phyloP scores from a whole-genome alignment of 176 grass and related monocot genomes.

The Phyllostachys edulis region DNA sequence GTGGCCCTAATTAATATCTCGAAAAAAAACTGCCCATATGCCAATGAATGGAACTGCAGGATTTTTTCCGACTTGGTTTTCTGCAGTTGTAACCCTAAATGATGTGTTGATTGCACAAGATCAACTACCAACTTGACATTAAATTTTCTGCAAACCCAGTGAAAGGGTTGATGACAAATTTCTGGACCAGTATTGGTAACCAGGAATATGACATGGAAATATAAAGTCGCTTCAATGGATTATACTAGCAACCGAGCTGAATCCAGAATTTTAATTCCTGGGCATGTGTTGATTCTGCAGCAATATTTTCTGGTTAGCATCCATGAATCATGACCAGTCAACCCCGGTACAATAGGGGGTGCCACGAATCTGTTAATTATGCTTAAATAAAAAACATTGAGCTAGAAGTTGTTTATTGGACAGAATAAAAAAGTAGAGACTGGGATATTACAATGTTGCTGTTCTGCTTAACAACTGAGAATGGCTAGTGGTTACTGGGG shows the following conservation, averaged over 20 bases:
- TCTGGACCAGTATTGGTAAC: background rate
- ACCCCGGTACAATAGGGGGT: too few relatives aligned
- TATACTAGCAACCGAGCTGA: background rate
- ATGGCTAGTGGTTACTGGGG: background rate
- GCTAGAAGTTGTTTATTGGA: background rate
- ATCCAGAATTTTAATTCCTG: background rate
- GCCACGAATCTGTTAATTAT: background rate
- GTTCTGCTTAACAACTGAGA: background rate
- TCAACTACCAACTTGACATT: background rate
- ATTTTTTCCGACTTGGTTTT: background rate
- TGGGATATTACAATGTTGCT: background rate
- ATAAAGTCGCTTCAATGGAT: background rate
- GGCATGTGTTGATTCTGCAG: background rate
- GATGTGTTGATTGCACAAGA: conserved; percentile 5
- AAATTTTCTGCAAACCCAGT: background rate
- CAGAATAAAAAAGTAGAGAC: background rate
- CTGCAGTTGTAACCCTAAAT: background rate
- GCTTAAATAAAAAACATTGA: background rate
- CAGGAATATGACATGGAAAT: conserved; percentile 18
- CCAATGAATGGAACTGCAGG: background rate
- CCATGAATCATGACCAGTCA: too few relatives aligned
- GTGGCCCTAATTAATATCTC: conserved; percentile 16
- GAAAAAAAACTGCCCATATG: background rate
- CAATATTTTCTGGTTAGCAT: background rate
- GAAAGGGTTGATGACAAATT: background rate